Percentiles rank a stretch among this genome's conserved stretches.
phyloP scores from a whole-genome alignment of 2,329 filamentous ascomycete species.

The Talaromyces atroroseus region DNA sequence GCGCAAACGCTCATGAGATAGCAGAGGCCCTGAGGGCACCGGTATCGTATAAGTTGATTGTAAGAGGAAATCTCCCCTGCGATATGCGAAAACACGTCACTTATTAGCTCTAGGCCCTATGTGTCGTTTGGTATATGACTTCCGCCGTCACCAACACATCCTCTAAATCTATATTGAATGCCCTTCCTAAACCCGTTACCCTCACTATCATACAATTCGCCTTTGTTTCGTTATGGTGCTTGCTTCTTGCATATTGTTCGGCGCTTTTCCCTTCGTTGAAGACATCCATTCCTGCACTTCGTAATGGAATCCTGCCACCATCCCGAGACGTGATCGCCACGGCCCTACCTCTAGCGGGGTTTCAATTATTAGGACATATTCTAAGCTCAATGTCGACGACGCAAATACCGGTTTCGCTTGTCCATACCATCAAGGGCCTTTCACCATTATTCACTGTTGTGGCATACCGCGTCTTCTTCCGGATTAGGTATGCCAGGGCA shows the following conservation, averaged over 20 bases:
- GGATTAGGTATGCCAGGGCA: constrained; percentile 77
- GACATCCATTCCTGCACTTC: constrained; percentile 68
- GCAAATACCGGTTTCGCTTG: constrained; percentile 90
- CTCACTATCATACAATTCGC: constrained; percentile 90
- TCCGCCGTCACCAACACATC: constrained; percentile 96
- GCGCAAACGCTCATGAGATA: constrained; percentile 88
- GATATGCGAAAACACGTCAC: constrained; percentile 15
- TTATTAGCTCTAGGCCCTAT: constrained; percentile 61
- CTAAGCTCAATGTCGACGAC: constrained; percentile 89
- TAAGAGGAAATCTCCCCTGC: constrained; percentile 42
- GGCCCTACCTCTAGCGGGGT: constrained; percentile 84
- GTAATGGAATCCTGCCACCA: constrained; percentile 76
- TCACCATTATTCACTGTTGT: constrained; percentile 93
- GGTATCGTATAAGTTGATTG: constrained; percentile 79
- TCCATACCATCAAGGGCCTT: constrained; percentile 97
- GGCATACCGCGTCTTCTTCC: constrained; percentile 83
- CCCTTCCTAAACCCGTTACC: constrained; percentile 83
- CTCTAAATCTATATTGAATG: constrained; percentile 92
- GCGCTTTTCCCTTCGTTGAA: constrained; percentile 65
- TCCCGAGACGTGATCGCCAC: constrained; percentile 75
- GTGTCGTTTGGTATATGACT: constrained; percentile 87
- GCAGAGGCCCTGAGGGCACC: constrained; percentile 86
- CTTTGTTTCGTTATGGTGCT: constrained; percentile 83
- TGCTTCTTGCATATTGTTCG: constrained; percentile 72
- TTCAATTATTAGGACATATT: constrained; percentile 90